Conservation (phyloP, 805 yeast species). For the Teunomyces funiuensis region DNA sequence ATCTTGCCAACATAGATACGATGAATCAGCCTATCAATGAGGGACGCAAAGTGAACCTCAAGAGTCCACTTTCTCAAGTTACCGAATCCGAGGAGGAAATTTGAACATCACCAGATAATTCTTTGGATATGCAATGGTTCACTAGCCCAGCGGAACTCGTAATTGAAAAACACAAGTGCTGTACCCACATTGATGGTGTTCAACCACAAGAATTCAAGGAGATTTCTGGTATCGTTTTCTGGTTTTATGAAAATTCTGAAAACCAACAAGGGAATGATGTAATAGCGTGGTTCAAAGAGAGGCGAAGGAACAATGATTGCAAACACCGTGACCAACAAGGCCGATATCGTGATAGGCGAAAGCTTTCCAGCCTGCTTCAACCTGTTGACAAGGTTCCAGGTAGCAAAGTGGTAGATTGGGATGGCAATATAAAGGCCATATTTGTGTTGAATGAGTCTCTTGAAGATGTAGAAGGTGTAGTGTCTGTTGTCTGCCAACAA, state of each 20-base stretch:
- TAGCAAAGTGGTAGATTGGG: conserved; percentile 70
- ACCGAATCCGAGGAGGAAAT: conserved; percentile 4
- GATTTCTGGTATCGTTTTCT: conserved; percentile 37
- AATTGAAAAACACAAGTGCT: conserved; percentile 53
- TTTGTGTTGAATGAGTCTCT: conserved; percentile 54
- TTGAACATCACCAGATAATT: conserved; percentile 74
- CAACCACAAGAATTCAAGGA: conserved; percentile 63
- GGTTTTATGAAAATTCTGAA: conserved; percentile 65
- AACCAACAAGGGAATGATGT: conserved; percentile 73
- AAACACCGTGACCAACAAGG: conserved; percentile 51
- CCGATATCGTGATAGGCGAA: conserved; percentile 42
- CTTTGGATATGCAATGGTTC: conserved; percentile 64
- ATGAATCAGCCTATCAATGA: conserved; percentile 13
- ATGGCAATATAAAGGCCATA: conserved; percentile 50
- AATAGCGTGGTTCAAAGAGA: conserved; percentile 90
- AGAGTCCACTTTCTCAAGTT: conserved; percentile 3
- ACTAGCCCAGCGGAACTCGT: conserved; percentile 67
- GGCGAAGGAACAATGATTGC: conserved; percentile 85
- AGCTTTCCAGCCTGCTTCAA: conserved; percentile 12
- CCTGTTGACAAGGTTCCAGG: conserved; percentile 29
- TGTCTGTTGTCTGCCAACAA: conserved; percentile 93
- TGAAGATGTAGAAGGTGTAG: conserved; percentile 83
- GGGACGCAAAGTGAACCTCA: neutral
- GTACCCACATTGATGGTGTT: conserved; percentile 54
- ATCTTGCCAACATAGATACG: conserved; percentile 25